These are phyloP conservation scores for Gyromitra esculenta DNA, from an alignment of 2,329 filamentous ascomycete species.

Conservation along the genomic window DNA sequence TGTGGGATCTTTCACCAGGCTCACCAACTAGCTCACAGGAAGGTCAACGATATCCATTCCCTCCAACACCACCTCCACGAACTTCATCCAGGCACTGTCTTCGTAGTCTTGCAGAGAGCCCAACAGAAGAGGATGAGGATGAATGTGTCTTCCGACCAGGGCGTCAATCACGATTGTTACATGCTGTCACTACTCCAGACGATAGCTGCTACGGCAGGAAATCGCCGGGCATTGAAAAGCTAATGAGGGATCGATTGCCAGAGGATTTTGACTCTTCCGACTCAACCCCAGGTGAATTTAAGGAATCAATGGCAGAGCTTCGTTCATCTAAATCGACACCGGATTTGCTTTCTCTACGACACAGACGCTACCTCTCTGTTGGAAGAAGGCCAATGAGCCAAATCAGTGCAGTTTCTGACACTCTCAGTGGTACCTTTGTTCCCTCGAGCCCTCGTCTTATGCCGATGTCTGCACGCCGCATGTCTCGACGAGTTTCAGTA, in stretches of 20 bases:
- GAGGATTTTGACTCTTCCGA: conserved; percentile 37
- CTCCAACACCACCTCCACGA: conserved; percentile 47
- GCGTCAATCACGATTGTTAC: conserved; percentile 40
- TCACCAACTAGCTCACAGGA: conserved; percentile 36
- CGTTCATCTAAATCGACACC: conserved; percentile 54
- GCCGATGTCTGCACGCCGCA: conserved; percentile 38
- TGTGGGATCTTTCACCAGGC: conserved; percentile 35
- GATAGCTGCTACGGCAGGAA: conserved; percentile 48
- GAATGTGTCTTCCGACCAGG: conserved; percentile 42
- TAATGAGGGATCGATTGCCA: conserved; percentile 19
- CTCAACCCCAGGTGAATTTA: conserved; percentile 29
- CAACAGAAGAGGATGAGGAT: conserved; percentile 42
- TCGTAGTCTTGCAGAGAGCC: conserved; percentile 47
- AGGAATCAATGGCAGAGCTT: conserved; percentile 47
- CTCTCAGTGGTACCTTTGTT: conserved; percentile 51
- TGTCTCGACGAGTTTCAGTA: conserved; percentile 48
- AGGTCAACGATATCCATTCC: conserved; percentile 37
- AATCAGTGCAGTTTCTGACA: conserved; percentile 53
- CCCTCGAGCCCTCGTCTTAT: conserved; percentile 44
- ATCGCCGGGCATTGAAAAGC: conserved; percentile 46
- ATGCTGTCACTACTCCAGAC: conserved; percentile 49
- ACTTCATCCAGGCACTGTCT: conserved; percentile 51
- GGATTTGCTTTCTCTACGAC: conserved; percentile 49
- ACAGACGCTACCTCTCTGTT: conserved; percentile 46
- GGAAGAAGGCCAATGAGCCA: conserved; percentile 50